A percentile compares a stretch with the other conserved stretches of the same genome.
phyloP scores from a whole-genome alignment of 108 stramenopile species.

The Pseudonitzschia multiseries region DNA sequence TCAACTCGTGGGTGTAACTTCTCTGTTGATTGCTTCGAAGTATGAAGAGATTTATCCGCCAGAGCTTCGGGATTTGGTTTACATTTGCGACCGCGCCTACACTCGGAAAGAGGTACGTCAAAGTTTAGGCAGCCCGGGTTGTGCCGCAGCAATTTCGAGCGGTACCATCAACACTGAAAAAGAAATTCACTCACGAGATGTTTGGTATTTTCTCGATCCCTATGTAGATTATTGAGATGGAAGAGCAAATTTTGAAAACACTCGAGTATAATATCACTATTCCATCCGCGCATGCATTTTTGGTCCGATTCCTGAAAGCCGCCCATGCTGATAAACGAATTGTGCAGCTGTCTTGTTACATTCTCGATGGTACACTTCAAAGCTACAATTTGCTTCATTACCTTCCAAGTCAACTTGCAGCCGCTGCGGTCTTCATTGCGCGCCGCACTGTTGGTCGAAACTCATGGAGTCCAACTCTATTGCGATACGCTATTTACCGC shows the following conservation, averaged over 20 bases:
- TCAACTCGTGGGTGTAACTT: slow-evolving; percentile 97
- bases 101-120: slow-evolving; percentile 45
- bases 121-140: neutral
- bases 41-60: slow-evolving; percentile 99
- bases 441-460: slow-evolving; percentile 80
- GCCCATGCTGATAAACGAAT: slow-evolving; percentile 87
- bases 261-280: slow-evolving; percentile 90
- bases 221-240: slow-evolving; percentile 92
- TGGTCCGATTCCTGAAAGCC: slow-evolving; percentile 94
- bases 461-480: slow-evolving; percentile 91
- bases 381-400: slow-evolving; percentile 88
- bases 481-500: slow-evolving; percentile 80
- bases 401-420: slow-evolving; percentile 89
- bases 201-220: neutral
- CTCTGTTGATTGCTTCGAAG: slow-evolving; percentile 96
- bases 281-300: slow-evolving; percentile 88
- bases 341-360: slow-evolving; percentile 90
- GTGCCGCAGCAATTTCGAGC: neutral
- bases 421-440: slow-evolving; percentile 91
- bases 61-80: slow-evolving; percentile 96
- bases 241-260: slow-evolving; percentile 85
- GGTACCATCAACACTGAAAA: neutral
- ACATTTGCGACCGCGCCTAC: slow-evolving; percentile 91
- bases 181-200: neutral
- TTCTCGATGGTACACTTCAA: slow-evolving; percentile 93